Conservation (phyloP, 2,329 filamentous ascomycete species). For the Epichloe gansuensis region DNA sequence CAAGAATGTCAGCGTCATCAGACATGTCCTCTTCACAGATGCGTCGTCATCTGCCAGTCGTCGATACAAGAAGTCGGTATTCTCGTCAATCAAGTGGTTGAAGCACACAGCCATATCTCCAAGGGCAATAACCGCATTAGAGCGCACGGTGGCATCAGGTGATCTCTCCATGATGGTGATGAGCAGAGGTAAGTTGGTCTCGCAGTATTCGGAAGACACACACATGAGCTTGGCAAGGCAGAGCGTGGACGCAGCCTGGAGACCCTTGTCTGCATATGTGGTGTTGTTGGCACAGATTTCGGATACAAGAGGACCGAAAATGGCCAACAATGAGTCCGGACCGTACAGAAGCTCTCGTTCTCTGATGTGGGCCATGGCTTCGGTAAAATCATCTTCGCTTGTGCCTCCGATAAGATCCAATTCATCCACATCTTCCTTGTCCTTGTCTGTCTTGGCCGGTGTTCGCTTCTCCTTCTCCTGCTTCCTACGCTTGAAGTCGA, state of each 20-base stretch:
- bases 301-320: slow-evolving; percentile 81
- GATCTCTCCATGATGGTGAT: slow-evolving; percentile 98
- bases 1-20: slow-evolving; percentile 96
- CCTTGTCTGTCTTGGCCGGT: slow-evolving; percentile 34
- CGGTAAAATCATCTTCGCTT: slow-evolving; percentile 84
- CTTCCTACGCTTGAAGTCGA: slow-evolving; percentile 95
- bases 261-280: slow-evolving; percentile 72
- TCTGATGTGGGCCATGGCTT: slow-evolving; percentile 71
- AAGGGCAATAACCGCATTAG: slow-evolving; percentile 90
- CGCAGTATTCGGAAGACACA: slow-evolving; percentile 91
- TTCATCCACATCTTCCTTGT: slow-evolving; percentile 61
- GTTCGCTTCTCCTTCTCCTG: slow-evolving; percentile 67
- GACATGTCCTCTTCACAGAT: slow-evolving; percentile 89
- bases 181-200: slow-evolving; percentile 78
- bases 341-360: slow-evolving; percentile 77
- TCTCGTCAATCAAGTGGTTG: slow-evolving; percentile 97
- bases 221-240: slow-evolving; percentile 99
- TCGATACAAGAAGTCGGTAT: slow-evolving; percentile 94
- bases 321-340: slow-evolving; percentile 68
- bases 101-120: slow-evolving; percentile 99
- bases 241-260: slow-evolving; percentile 85
- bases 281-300: slow-evolving; percentile 95
- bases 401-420: slow-evolving; percentile 94
- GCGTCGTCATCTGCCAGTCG: slow-evolving; percentile 78
- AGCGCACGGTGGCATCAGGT: slow-evolving; percentile 80